phyloP scores from a whole-genome alignment of 2,329 filamentous ascomycete genomes.

The Paecilomyces sp. region DNA sequence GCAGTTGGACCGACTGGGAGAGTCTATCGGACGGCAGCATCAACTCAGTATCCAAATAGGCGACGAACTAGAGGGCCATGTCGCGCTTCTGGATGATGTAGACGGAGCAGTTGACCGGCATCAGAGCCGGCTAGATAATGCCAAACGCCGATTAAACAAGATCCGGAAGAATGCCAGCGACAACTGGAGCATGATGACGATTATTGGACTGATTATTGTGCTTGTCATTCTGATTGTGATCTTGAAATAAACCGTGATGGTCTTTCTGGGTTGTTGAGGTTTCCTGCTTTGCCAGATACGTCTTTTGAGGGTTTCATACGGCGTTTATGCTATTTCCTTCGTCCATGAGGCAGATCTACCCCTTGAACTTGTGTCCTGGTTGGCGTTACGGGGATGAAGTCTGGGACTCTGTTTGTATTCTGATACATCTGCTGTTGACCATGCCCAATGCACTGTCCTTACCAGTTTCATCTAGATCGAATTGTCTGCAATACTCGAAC shows the following conservation, averaged over 20 bases:
- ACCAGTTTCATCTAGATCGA: not conserved
- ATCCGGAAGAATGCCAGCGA: constrained; percentile 70
- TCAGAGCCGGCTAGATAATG: constrained; percentile 65
- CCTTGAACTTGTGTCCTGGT: not conserved
- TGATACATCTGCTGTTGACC: not conserved
- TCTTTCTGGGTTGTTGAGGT: not conserved
- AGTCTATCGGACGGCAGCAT: constrained; percentile 78
- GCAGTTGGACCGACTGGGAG: constrained; percentile 82
- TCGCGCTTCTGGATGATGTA: constrained; percentile 80
- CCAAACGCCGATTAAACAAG: constrained; percentile 62
- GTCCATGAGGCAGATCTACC: not conserved
- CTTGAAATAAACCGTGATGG: constrained; percentile 53
- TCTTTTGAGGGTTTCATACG: not conserved
- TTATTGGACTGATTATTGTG: constrained; percentile 75
- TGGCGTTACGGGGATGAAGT: not conserved
- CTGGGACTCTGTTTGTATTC: not conserved
- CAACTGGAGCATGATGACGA: constrained; percentile 78
- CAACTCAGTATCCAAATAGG: constrained; percentile 94
- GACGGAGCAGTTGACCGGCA: constrained; percentile 79
- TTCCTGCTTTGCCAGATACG: not conserved
- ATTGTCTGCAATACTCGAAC: not conserved
- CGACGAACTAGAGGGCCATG: constrained; percentile 87
- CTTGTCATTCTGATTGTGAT: constrained; percentile 76
- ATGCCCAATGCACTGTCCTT: not conserved
- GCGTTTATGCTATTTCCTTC: not conserved